These are phyloP conservation scores for Mortierella sp. DNA, from an alignment of 371 early-diverging fungal species.

Conservation along the genomic window DNA sequence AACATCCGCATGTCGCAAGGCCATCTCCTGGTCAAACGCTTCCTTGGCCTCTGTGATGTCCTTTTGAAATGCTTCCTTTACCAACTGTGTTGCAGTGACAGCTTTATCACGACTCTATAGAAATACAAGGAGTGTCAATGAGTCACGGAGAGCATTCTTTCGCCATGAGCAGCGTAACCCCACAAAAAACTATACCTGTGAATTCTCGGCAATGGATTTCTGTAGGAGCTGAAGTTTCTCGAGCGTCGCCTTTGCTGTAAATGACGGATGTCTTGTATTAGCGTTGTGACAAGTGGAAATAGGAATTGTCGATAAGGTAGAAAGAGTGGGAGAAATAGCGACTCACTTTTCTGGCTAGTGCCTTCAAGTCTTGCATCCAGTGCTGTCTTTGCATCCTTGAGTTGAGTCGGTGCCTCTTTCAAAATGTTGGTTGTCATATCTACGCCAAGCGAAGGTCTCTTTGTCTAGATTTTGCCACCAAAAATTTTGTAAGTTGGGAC, in stretches of 20 bases:
- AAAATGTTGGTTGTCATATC: conserved; percentile 1
- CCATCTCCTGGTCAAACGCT: conserved; percentile 57
- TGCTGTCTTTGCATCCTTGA: conserved; percentile 12
- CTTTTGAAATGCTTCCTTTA: conserved; percentile 40
- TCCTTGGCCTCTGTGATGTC: conserved; percentile 44
- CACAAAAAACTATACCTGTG: conserved; percentile 16
- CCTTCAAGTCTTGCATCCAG: conserved; percentile 11
- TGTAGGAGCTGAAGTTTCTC: conserved; percentile 28
- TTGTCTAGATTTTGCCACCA: conserved; percentile 20
- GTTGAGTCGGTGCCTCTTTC: conserved; percentile 6
- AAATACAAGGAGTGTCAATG: background rate
- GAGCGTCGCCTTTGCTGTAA: conserved; percentile 15
- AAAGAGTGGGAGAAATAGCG: background rate
- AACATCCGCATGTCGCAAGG: conserved; percentile 48
- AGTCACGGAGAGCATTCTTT: background rate
- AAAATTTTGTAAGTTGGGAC: background rate
- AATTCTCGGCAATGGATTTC: conserved; percentile 6
- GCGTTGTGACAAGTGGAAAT: background rate
- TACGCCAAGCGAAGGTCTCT: conserved; percentile 6
- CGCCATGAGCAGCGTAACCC: background rate
- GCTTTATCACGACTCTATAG: conserved; percentile 7
- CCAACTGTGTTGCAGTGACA: conserved; percentile 22
- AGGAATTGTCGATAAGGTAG: too few species aligned
- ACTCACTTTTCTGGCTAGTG: conserved; percentile 18
- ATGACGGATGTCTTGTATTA: background rate